A percentile compares a stretch with the other conserved stretches of the same genome.
Conservation (phyloP, 1,284 basidiomycete species). For the Rugosomyces carneus region DNA sequence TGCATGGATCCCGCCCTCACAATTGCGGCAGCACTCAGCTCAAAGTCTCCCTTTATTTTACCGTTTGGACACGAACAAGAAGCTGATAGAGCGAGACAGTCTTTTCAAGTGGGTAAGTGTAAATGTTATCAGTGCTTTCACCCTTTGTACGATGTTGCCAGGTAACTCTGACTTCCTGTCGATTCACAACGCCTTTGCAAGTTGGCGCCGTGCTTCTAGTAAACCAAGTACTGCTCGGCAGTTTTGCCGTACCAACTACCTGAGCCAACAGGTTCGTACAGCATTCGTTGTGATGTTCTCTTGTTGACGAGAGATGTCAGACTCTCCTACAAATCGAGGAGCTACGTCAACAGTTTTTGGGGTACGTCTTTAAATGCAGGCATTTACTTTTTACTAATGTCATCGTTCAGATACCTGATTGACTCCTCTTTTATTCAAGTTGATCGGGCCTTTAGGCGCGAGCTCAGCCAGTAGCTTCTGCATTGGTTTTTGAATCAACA, state of each 20-base stretch:
- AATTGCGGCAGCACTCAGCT: constrained; percentile 89
- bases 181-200: constrained; percentile 85
- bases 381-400: background rate
- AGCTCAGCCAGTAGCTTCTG: constrained; percentile 59
- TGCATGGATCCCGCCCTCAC: constrained; percentile 95
- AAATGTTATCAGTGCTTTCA: background rate
- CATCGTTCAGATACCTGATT: constrained; percentile 58
- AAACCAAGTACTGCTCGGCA: constrained; percentile 59
- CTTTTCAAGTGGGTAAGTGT: constrained; percentile 70
- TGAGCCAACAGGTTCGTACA: constrained; percentile 71
- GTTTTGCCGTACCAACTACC: constrained; percentile 81
- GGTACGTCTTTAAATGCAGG: constrained; percentile 33
- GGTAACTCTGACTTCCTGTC: constrained; percentile 97
- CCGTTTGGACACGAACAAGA: constrained; percentile 88
- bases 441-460: constrained; percentile 59
- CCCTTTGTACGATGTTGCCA: constrained; percentile 23
- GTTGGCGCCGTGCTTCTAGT: constrained; percentile 79
- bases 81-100: constrained; percentile 79
- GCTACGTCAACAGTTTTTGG: constrained; percentile 88
- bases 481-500: constrained; percentile 1
- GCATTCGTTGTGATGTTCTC: constrained; percentile 2
- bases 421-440: constrained; percentile 85
- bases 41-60: constrained; percentile 89
- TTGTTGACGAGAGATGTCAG: constrained; percentile 30
- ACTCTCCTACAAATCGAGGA: constrained; percentile 97